These are phyloP conservation scores for Hypoxylon perforatum DNA, from an alignment of 495 filamentous ascomycete genomes.

Conservation along the genomic window DNA sequence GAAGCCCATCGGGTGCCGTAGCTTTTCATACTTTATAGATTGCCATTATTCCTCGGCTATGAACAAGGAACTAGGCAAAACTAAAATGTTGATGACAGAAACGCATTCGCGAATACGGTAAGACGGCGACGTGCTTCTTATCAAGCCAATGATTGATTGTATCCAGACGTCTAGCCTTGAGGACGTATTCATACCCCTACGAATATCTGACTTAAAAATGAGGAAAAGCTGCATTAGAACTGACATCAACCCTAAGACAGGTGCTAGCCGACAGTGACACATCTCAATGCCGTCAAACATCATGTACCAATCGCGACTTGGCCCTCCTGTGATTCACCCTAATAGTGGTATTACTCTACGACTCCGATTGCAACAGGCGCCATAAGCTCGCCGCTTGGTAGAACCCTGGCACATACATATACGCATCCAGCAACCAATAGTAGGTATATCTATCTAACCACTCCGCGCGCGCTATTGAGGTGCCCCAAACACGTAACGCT, in stretches of 20 bases:
- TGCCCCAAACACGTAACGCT: conserved; percentile 15
- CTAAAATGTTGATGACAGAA: conserved; percentile 15
- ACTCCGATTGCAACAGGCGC: conserved; percentile 17
- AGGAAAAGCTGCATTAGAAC: background rate
- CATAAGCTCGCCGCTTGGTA: conserved; percentile 9
- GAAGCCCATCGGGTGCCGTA: conserved; percentile 24
- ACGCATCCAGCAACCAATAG: conserved; percentile 16
- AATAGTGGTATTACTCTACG: conserved; percentile 24
- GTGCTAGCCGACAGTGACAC: conserved; percentile 6
- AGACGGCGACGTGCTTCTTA: no score
- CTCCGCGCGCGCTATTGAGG: conserved; percentile 13
- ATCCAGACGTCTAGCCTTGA: no score
- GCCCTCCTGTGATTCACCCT: conserved; percentile 8
- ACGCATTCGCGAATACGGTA: conserved; percentile 8
- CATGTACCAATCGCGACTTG: conserved; percentile 1
- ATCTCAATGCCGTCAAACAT: background rate
- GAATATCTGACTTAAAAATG: background rate
- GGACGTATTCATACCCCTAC: no score
- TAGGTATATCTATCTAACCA: conserved; percentile 31
- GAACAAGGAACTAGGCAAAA: conserved; percentile 29
- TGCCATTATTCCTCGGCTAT: conserved; percentile 21
- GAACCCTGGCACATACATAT: conserved; percentile 10
- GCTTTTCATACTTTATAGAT: background rate
- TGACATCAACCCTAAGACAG: conserved; percentile 5
- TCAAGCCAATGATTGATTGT: no score